Evolutionary conservation across 345 rosid species (phyloP).

Genomic region (Pistacia vera): DNA sequence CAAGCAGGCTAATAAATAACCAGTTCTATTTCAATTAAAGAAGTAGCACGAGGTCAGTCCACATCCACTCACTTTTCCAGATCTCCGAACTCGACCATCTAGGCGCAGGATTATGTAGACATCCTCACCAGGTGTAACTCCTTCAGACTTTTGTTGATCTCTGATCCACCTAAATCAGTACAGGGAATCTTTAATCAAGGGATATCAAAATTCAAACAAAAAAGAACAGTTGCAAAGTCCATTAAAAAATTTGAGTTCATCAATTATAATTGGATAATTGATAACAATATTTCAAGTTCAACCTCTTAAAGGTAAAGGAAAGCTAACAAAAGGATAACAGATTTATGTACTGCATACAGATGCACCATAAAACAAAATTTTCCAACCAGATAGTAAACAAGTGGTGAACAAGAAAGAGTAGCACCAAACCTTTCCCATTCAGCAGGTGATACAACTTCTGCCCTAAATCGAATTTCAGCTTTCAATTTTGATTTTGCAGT

Average conservation of each 20-base stretch:
- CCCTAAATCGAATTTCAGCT: constrained; percentile 80
- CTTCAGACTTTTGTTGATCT: constrained; percentile 89
- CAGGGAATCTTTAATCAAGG: constrained; percentile 17
- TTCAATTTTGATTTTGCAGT: constrained; percentile 83
- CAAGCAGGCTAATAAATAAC: background rate
- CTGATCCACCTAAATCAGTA: constrained; percentile 73
- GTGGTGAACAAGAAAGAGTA: constrained; percentile 16
- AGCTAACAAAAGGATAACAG: background rate
- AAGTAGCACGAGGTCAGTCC: background rate
- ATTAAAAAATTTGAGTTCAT: constrained; percentile 7
- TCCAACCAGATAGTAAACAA: background rate
- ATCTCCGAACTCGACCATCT: constrained; percentile 97
- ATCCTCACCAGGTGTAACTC: constrained; percentile 83
- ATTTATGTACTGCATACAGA: background rate
- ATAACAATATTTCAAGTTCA: background rate
- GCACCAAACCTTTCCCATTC: constrained; percentile 90
- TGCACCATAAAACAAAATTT: background rate
- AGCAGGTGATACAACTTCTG: constrained; percentile 66
- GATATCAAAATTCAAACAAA: constrained; percentile 10
- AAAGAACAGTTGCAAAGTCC: background rate
- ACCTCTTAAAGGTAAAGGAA: background rate
- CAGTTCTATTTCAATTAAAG: background rate
- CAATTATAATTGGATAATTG: background rate
- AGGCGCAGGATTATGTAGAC: constrained; percentile 85
- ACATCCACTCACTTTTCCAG: constrained; percentile 65